A percentile compares a stretch with the other conserved stretches of the same genome.
These are phyloP conservation scores for Lentinula aciculospora DNA, from an alignment of 768 basidiomycete species.

Conservation along the genomic window DNA sequence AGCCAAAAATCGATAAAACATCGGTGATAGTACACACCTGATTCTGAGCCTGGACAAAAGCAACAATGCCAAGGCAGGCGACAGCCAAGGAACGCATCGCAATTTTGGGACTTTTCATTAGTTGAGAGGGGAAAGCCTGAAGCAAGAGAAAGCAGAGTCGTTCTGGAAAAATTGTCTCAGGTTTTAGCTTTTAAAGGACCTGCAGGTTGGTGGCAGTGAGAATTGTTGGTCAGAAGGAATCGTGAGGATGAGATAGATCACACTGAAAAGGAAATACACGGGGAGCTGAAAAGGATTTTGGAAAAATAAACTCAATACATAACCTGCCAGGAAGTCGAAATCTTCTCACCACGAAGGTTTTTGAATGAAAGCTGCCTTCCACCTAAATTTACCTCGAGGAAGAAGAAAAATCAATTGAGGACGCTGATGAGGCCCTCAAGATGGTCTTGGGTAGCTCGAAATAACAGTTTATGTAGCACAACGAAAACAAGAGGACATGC, in stretches of 20 bases:
- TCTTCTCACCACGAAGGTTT: not conserved
- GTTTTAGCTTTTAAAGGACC: not conserved
- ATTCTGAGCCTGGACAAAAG: conserved; percentile 12
- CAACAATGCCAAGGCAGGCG: conserved; percentile 7
- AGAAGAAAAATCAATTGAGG: not conserved
- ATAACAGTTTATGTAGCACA: no score
- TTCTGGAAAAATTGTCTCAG: not conserved
- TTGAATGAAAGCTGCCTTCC: not conserved
- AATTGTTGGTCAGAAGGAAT: no score
- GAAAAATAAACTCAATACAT: not conserved
- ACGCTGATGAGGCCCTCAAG: not conserved
- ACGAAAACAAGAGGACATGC: no score
- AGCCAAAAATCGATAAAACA: not conserved
- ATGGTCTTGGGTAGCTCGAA: no score
- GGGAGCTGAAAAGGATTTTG: not conserved
- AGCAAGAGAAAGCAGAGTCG: not conserved
- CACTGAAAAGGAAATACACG: no score
- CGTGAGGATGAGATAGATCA: no score
- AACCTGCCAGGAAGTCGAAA: not conserved
- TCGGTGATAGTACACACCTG: conserved; percentile 4
- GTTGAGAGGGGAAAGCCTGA: not conserved
- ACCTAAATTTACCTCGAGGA: not conserved
- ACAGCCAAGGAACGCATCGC: conserved; percentile 2
- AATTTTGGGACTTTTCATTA: not conserved
- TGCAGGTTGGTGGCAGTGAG: not conserved